Evolutionary conservation across 768 basidiomycete genomes (phyloP).

Genomic region (Rickenella mellea): DNA sequence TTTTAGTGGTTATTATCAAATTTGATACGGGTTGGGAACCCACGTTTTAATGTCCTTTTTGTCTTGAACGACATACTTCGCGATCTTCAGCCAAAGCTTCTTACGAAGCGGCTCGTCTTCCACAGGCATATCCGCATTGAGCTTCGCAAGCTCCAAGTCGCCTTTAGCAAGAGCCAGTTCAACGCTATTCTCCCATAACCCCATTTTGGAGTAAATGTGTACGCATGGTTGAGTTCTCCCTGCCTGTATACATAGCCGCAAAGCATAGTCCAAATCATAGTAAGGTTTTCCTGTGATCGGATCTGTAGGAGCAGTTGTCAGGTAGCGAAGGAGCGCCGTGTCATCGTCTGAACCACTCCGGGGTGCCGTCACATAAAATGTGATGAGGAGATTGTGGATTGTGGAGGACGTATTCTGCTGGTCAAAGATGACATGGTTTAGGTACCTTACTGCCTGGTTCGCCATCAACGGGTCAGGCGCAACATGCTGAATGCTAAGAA

Average conservation of each 20-base stretch:
- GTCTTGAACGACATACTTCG: constrained; percentile 96
- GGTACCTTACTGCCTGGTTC: constrained; percentile 85
- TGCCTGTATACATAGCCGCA: constrained; percentile 81
- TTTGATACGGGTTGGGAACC: constrained; percentile 24
- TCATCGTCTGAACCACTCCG: constrained; percentile 53
- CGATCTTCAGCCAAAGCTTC: constrained; percentile 97
- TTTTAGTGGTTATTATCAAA: neutral
- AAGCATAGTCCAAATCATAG: constrained; percentile 94
- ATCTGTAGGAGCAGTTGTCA: constrained; percentile 72
- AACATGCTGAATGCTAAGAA: constrained; percentile 71
- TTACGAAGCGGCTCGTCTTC: constrained; percentile 82
- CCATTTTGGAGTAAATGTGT: constrained; percentile 96
- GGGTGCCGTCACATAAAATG: constrained; percentile 60
- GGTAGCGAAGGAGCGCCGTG: constrained; percentile 71
- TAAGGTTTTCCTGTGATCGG: constrained; percentile 80
- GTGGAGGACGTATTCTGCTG: constrained; percentile 73
- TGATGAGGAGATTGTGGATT: constrained; percentile 90
- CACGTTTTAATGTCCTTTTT: constrained; percentile 98
- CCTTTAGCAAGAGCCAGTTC: constrained; percentile 92
- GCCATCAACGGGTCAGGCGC: constrained; percentile 51
- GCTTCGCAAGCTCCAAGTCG: constrained; percentile 89
- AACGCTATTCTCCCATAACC: constrained; percentile 91
- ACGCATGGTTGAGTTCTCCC: constrained; percentile 84
- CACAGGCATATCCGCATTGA: constrained; percentile 91
- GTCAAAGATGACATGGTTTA: constrained; percentile 77